phyloP scores from a whole-genome alignment of 805 yeast species.

The Saccharomyces paradoxus region DNA sequence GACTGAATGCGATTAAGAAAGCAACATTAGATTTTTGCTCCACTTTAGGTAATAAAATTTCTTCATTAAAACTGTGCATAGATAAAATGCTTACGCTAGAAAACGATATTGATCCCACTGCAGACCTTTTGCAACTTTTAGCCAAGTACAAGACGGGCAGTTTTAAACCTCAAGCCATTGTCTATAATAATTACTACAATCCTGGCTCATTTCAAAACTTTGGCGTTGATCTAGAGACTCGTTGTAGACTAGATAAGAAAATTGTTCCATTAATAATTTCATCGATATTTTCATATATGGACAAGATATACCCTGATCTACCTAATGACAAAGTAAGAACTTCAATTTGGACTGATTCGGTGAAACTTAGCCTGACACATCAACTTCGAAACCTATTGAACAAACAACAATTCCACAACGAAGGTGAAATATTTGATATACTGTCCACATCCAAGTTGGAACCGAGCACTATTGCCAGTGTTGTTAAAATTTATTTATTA shows the following conservation, averaged over 20 bases:
- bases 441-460: conserved; percentile 30
- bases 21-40: conserved; percentile 67
- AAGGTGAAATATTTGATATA: conserved; percentile 29
- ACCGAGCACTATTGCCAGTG: conserved; percentile 58
- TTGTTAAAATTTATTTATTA: conserved; percentile 61
- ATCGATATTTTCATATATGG: conserved; percentile 57
- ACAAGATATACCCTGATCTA: conserved; percentile 59
- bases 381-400: conserved; percentile 49
- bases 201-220: conserved; percentile 61
- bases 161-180: conserved; percentile 61
- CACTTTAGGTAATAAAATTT: conserved; percentile 51
- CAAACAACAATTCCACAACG: conserved; percentile 23
- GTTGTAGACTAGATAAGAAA: conserved; percentile 62
- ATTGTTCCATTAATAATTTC: conserved; percentile 65
- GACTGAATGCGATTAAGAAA: conserved; percentile 67
- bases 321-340: conserved; percentile 61
- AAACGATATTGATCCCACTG: conserved; percentile 61
- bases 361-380: conserved; percentile 54
- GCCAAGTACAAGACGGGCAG: conserved; percentile 66
- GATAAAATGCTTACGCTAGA: conserved; percentile 59
- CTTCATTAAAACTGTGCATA: conserved; percentile 47
- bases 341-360: conserved; percentile 60
- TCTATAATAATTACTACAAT: conserved; percentile 75
- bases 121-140: conserved; percentile 58
- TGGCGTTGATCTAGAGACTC: conserved; percentile 68